Evolutionary conservation across 495 filamentous ascomycete genomes (phyloP).

Genomic region (Halenospora varia): DNA sequence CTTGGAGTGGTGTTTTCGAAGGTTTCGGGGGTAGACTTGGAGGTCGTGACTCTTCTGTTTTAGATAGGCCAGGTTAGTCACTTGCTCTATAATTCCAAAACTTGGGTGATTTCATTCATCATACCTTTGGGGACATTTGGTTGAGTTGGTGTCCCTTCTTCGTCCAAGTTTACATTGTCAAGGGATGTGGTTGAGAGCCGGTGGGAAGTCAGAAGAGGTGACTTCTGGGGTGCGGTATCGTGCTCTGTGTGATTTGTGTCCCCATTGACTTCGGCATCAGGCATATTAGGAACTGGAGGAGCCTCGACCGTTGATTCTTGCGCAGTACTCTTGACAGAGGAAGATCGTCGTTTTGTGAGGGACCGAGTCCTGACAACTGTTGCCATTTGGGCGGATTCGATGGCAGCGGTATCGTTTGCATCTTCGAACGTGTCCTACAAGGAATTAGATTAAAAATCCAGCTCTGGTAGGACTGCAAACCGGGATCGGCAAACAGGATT

Average conservation of each 20-base stretch:
- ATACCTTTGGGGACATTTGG: constrained; percentile 22
- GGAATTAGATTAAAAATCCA: constrained; percentile 5
- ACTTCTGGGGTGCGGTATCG: constrained; percentile 38
- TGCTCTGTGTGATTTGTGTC: constrained; percentile 15
- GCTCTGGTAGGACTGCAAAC: background rate
- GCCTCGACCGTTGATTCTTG: constrained; percentile 21
- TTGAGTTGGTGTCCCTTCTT: constrained; percentile 34
- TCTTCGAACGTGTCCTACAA: constrained; percentile 74
- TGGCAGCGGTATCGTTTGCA: constrained; percentile 52
- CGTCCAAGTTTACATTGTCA: constrained; percentile 67
- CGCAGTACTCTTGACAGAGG: constrained; percentile 39
- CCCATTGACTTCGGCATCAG: constrained; percentile 22
- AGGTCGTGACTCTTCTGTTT: constrained; percentile 16
- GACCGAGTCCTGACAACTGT: constrained; percentile 39
- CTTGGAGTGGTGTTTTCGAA: constrained; percentile 31
- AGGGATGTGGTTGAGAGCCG: constrained; percentile 62
- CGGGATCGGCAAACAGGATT: background rate
- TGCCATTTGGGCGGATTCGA: constrained; percentile 31
- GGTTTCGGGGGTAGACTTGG: constrained; percentile 7
- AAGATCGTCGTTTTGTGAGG: constrained; percentile 22
- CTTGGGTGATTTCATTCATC: background rate
- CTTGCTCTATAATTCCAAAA: background rate
- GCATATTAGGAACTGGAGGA: constrained; percentile 25
- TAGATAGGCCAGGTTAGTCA: constrained; percentile 3
- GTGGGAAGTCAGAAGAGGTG: constrained; percentile 55